Percentiles rank a stretch among this genome's conserved stretches.
Evolutionary conservation across 139 green algal genomes (phyloP).

Genomic region (Coelastrella sp.): DNA sequence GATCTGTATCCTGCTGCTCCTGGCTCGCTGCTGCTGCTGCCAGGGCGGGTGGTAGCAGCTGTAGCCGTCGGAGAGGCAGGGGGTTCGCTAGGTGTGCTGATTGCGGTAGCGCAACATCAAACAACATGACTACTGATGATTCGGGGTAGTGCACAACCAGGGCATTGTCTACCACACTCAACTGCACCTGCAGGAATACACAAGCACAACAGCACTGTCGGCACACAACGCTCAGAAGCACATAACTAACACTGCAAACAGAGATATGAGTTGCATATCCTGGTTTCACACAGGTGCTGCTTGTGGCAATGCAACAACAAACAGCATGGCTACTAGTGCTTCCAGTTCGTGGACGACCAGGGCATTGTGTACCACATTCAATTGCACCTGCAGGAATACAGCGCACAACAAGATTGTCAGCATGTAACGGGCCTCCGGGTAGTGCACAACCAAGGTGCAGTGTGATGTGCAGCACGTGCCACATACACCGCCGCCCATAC

Average conservation of each 20-base stretch:
- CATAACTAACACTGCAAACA: neutral
- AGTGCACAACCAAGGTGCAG: too few species aligned
- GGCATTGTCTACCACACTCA: constrained; percentile 55
- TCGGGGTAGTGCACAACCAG: constrained; percentile 50
- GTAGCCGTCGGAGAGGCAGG: constrained; percentile 49
- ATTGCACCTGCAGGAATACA: constrained; percentile 48
- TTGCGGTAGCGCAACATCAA: constrained; percentile 48
- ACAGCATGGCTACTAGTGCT: constrained; percentile 42
- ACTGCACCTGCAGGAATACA: constrained; percentile 34
- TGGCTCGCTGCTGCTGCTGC: constrained; percentile 16
- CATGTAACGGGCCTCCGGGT: too few species aligned
- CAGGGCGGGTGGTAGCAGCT: neutral
- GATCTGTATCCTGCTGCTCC: neutral
- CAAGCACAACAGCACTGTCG: neutral
- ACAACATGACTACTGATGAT: constrained; percentile 43
- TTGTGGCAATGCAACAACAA: constrained; percentile 47
- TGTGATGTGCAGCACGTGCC: too few species aligned
- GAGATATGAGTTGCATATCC: neutral
- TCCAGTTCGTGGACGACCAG: constrained; percentile 50
- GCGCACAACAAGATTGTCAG: too few species aligned
- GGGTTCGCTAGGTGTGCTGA: constrained; percentile 49
- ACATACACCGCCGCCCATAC: too few species aligned
- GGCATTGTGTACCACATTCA: constrained; percentile 56
- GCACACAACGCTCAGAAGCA: too few species aligned
- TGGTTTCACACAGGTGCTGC: neutral